Percentiles rank a stretch among this genome's conserved stretches.
Conservation (phyloP, 78 protist species). For the Dictyostelium purpureum region DNA sequence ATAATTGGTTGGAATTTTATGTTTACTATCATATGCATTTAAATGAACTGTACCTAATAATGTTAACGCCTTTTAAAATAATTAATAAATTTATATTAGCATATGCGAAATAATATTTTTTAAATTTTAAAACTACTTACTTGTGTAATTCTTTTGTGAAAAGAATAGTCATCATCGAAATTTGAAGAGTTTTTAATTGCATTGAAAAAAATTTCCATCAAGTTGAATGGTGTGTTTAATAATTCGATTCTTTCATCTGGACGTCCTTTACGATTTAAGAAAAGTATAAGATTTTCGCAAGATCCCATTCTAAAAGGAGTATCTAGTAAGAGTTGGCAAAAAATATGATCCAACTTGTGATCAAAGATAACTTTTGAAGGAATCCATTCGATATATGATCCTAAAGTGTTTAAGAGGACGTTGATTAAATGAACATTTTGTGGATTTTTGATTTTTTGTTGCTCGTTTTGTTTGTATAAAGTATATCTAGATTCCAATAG, state of each 20-base stretch:
- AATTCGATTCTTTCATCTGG: slow-evolving; percentile 35
- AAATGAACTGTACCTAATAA: slow-evolving; percentile 48
- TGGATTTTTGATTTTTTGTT: not conserved
- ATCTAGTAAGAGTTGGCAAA: slow-evolving; percentile 39
- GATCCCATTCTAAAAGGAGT: slow-evolving; percentile 44
- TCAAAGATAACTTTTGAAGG: slow-evolving; percentile 29
- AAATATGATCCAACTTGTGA: slow-evolving; percentile 56
- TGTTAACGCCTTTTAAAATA: slow-evolving; percentile 8
- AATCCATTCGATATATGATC: slow-evolving; percentile 58
- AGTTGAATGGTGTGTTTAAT: slow-evolving; percentile 15
- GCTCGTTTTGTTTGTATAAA: not conserved
- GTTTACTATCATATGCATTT: slow-evolving; percentile 6
- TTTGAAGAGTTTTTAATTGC: slow-evolving; percentile 1
- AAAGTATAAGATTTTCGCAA: slow-evolving; percentile 13
- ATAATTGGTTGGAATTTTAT: slow-evolving; percentile 38
- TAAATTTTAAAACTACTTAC: not conserved
- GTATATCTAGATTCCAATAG: slow-evolving; percentile 18
- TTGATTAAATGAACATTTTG: slow-evolving; percentile 1
- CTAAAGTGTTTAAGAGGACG: not conserved
- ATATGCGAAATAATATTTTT: not conserved
- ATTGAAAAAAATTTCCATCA: not conserved
- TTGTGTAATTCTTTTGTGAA: slow-evolving; percentile 53
- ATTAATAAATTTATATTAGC: not conserved
- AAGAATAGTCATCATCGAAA: slow-evolving; percentile 54
- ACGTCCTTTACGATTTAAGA: not conserved